Base-by-base conservation (phyloP, 2,329 filamentous ascomycete species). In the Immersiporthe knoxdaviesiana region DNA sequence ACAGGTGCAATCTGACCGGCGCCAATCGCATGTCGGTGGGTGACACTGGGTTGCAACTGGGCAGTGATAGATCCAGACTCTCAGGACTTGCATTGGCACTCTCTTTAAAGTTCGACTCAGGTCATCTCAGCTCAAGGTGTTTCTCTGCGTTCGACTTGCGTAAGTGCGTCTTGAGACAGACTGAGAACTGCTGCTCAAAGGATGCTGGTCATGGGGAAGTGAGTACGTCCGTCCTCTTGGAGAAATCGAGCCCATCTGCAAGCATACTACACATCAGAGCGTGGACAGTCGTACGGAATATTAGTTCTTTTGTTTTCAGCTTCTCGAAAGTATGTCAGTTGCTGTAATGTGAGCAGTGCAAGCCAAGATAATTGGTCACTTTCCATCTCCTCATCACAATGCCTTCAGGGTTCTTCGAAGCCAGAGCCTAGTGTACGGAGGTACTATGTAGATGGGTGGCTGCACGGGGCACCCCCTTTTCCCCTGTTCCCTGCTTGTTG, bases 401-500 rank as follows among this genome's bases (percentile, higher is more conserved):
- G n/a, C n/a, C n/a, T n/a, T n/a, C n/a, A n/a, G n/a, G n/a, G n/a
- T n/a, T n/a, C n/a, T n/a, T n/a, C n/a, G n/a, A n/a, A n/a, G n/a
- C n/a, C n/a, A n/a, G n/a, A n/a, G n/a, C n/a, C n/a, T n/a, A n/a
- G n/a, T n/a, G n/a, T n/a, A n/a, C n/a, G n/a, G n/a, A n/a, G n/a
- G n/a, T n/a, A n/a, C n/a, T n/a, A n/a, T n/a, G n/a, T n/a, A n/a
- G n/a, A 50, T 50, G 16, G 10, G 52, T 56, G 11, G 27, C 24
- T 56, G 27, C 52, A 32, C 52, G 24, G 52, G 52, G 52, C 52
- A 30, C 24, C 52, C 50, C 52, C 52, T 56, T 56, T 56, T 56
- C 14, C 52, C 52, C 24, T 56, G 24, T 56, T 56, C 14, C 52
- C 52, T 30, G 24, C 32, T 4, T 30, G 24, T 56, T 4, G 27